phyloP scores from a whole-genome alignment of 441 rosid species.

The Erodium moschatum region DNA sequence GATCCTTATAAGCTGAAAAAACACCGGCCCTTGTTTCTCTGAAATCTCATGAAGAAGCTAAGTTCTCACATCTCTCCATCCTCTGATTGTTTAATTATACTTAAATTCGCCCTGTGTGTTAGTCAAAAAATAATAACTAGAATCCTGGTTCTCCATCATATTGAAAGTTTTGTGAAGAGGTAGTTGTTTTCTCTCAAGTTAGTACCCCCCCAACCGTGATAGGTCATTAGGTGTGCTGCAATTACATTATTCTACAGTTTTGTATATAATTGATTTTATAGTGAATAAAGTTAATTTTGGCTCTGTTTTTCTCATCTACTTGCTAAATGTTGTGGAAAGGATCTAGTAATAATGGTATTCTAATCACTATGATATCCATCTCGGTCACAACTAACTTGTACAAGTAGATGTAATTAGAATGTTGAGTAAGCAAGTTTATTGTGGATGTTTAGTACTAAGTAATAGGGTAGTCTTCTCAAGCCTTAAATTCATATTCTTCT shows the following conservation, averaged over 20 bases:
- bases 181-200: conserved; percentile 2
- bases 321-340: background rate
- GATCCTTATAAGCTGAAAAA: background rate
- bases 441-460: too few species aligned
- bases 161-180: conserved; percentile 2
- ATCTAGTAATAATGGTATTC: background rate
- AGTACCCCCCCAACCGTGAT: background rate
- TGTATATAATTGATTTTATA: conserved; percentile 2
- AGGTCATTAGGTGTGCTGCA: background rate
- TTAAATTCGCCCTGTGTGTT: background rate
- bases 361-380: background rate
- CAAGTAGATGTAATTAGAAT: background rate
- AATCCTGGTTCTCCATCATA: too few species aligned
- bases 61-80: conserved; percentile 2
- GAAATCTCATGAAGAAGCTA: conserved; percentile 6
- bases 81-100: conserved; percentile 5
- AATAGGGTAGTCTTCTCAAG: too few species aligned
- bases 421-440: background rate
- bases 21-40: background rate
- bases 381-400: background rate
- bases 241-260: background rate
- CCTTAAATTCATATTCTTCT: too few species aligned
- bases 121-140: background rate
- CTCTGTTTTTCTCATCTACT: background rate
- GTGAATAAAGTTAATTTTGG: conserved; percentile 2